A percentile compares a stretch with the other conserved stretches of the same genome.
Conservation (phyloP, 495 filamentous ascomycete genomes). For the Pseudoneurospora amorphoporcata region DNA sequence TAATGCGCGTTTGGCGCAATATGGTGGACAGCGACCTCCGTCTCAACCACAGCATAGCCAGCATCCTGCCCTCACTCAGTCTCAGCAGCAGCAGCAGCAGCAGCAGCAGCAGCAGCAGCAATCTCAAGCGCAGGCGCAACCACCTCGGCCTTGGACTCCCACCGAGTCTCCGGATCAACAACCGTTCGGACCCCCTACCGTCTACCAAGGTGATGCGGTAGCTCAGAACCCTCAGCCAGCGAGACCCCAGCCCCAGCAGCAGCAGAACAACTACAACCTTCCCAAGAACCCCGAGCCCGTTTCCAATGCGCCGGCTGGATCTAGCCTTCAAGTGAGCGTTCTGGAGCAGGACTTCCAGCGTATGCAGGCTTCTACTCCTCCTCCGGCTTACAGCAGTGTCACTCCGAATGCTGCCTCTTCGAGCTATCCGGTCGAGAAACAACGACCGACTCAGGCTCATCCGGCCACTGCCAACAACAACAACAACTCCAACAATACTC, state of each 20-base stretch:
- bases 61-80: neutral
- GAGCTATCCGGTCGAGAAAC: constrained; percentile 74
- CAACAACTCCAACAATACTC: constrained; percentile 22
- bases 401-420: constrained; percentile 35
- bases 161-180: constrained; percentile 82
- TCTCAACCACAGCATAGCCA: constrained; percentile 20
- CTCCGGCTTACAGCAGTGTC: constrained; percentile 84
- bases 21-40: constrained; percentile 36
- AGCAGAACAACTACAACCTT: constrained; percentile 20
- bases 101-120: neutral
- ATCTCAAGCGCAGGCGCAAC: constrained; percentile 27
- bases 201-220: constrained; percentile 74
- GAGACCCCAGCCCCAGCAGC: constrained; percentile 8
- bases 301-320: constrained; percentile 12
- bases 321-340: constrained; percentile 43
- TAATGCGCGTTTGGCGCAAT: constrained; percentile 63
- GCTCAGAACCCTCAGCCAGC: constrained; percentile 25
- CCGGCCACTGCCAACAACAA: constrained; percentile 11
- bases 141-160: constrained; percentile 83
- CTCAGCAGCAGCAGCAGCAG: neutral
- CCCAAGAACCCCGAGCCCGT: constrained; percentile 22
- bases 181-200: constrained; percentile 84
- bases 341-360: constrained; percentile 82
- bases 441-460: constrained; percentile 28
- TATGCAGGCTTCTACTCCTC: constrained; percentile 77